Base-by-base conservation (phyloP, 129 eudicot species). In the Saussurea involucrata region DNA sequence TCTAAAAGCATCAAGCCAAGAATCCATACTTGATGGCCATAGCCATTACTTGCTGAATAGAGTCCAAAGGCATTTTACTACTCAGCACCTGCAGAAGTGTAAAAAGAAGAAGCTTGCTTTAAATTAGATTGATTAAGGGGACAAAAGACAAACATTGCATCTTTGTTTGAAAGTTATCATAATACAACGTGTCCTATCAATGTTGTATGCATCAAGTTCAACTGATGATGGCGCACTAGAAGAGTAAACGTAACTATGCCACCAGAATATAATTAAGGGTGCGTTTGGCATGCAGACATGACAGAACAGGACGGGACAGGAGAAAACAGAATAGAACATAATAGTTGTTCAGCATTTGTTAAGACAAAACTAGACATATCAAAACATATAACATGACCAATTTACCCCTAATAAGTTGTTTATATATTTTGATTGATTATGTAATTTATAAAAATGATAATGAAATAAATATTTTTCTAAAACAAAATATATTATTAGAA, bases 21-120 rank as follows among this genome's bases (percentile, higher is more conserved):
- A 83, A 66, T 70, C 63, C 88, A 80, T 95, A 95, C 99, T 53
- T 65, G 22, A 79, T 82, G 58, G 99, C 97, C 91, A 86, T 86
- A 63, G 24, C 70, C 82, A 92, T 77, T 75, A 95, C 84, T 80
- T 88, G 83, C 74, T 83, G 84, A 63, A 89, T 72, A 29, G 79
- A 84, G 24, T 88, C 96, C 80, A 92, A 42, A 29, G 91, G 63
- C 89, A 86, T 85, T 78, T 77, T 86, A 79, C 82, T 65, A 15
- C 53, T 49, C 7, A 81, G 87, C 57, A 85, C 97, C 99, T 95
- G 87, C 24, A 73, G 57, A 66, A 25, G 79, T 64, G 67, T 36
- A 70, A 79, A 68, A 22, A 4, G 53, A 24, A 12, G 72, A 37
- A 44, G 37, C 74, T 73, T 58, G 57, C 0, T n/a, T 32, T 66